Evolutionary conservation across 371 early-diverging fungal species (phyloP), one percentile per base, ranked within the genome.

Genomic region (Rhizopus microsporus): DNA sequence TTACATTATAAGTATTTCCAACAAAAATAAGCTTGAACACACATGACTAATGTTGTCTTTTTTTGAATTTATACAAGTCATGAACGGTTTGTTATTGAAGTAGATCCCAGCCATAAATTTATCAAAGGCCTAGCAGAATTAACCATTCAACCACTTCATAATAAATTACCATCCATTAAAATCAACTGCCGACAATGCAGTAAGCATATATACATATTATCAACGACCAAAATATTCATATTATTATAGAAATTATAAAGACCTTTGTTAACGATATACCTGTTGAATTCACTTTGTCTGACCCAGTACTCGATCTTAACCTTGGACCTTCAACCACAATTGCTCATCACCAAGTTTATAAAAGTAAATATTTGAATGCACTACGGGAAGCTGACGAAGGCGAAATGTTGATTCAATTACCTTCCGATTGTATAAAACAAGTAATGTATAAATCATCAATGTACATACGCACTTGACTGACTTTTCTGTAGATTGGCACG

Each of bases 111-210:
- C 51, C 65, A 72, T 46, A 67, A 74, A 17, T 64, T 65, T 38
- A 51, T 83, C 23, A 68, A 79, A 53, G 89, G 88, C 29, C 74
- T 77, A 47, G 85, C 84, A 13, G 87, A 87, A 56, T 63, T 87
- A 45, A 82, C 79, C 32, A 72, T 88, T 47, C 72, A 77, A 43
- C 86, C 89, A 4, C 60, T 83, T 15, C 53, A 69, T 12, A 69
- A 77, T 33, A 79, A 80, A 51, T 56, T 88, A 8, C 53, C 63
- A 16, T 63, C 52, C 7, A 57, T 87, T 33, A 73, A 74, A 38
- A 70, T 88, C 54, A 86, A 88, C 59, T 81, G 81, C 57, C 80
- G 87, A 15, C 88, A 86, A 59, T 77, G 78, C 70, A 72, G 88
- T 87, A 84, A 23, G 77, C 56, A 46, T 53, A 9, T 9, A 35